Evolutionary conservation across 768 basidiomycete genomes (phyloP).

Genomic region (Artomyces pyxidatus): DNA sequence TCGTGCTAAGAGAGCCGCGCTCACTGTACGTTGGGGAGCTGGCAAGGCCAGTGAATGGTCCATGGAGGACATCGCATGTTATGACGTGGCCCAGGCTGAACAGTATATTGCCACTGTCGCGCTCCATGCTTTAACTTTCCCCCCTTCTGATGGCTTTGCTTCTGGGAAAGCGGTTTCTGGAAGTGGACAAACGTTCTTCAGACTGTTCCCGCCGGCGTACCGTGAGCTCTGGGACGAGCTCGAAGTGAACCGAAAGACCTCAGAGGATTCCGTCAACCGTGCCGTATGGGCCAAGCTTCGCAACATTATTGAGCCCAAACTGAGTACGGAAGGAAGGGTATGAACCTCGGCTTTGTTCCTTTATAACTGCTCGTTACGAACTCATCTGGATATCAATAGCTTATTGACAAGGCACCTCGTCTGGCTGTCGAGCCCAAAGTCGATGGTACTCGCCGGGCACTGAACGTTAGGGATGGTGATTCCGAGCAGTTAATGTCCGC

Average conservation of each 20-base stretch:
- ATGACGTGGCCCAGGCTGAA: conserved; percentile 71
- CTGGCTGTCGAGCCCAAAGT: too few species aligned
- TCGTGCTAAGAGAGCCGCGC: conserved; percentile 64
- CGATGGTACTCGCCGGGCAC: too few species aligned
- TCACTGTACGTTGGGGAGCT: conserved; percentile 69
- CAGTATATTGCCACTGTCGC: conserved; percentile 86
- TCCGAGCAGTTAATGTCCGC: conserved; percentile 48
- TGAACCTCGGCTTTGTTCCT: too few species aligned
- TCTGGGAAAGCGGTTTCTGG: conserved; percentile 36
- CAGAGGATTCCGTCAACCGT: conserved; percentile 59
- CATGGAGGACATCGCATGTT: conserved; percentile 84
- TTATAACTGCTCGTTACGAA: too few species aligned
- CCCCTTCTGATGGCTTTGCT: conserved; percentile 55
- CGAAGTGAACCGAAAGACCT: conserved; percentile 50
- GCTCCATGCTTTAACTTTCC: conserved; percentile 69
- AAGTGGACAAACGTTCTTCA: conserved; percentile 56
- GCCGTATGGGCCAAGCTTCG: conserved; percentile 63
- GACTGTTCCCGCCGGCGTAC: conserved; percentile 73
- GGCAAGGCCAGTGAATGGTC: conserved; percentile 54
- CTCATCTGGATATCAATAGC: too few species aligned
- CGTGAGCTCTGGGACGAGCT: conserved; percentile 92
- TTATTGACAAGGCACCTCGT: too few species aligned
- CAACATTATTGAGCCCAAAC: conserved; percentile 54
- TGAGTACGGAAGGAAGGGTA: conserved; percentile 37
- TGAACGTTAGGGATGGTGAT: too few species aligned